Evolutionary conservation across 106 monocot species (phyloP).

Genomic region (Platanthera guangdongensis): DNA sequence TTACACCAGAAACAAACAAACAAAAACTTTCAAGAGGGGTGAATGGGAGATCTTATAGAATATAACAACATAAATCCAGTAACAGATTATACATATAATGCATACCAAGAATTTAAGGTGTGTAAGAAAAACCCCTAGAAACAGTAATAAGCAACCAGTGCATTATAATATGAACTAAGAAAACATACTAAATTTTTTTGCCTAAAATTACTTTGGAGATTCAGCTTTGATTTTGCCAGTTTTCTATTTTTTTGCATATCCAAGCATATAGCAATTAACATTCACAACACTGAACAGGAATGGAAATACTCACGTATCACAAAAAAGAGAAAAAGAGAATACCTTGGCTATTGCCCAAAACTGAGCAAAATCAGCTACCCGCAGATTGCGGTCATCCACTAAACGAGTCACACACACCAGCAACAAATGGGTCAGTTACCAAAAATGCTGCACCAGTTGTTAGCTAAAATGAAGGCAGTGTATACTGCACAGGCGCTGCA

Average conservation of each 20-base stretch:
- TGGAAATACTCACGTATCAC: slow-evolving; percentile 31
- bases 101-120: neutral
- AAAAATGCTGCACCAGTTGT: slow-evolving; percentile 76
- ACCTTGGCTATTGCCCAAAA: slow-evolving; percentile 99
- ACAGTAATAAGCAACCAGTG: neutral
- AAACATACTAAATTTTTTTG: neutral
- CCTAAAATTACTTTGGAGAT: neutral
- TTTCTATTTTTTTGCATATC: neutral
- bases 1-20: neutral
- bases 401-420: slow-evolving; percentile 86
- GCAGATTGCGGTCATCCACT: slow-evolving; percentile 99
- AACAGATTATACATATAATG: neutral
- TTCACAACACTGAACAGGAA: slow-evolving; percentile 20
- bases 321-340: slow-evolving; percentile 48
- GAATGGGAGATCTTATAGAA: neutral
- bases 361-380: slow-evolving; percentile 99
- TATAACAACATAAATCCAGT: neutral
- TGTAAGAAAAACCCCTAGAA: neutral
- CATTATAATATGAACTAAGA: neutral
- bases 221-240: neutral
- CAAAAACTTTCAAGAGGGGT: neutral
- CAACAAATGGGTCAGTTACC: slow-evolving; percentile 92
- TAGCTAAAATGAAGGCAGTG: slow-evolving; percentile 63
- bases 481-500: slow-evolving; percentile 40
- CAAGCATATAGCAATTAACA: slow-evolving; percentile 19